phyloP scores from a whole-genome alignment of 805 yeast species.

The Pichia cabralensis region DNA sequence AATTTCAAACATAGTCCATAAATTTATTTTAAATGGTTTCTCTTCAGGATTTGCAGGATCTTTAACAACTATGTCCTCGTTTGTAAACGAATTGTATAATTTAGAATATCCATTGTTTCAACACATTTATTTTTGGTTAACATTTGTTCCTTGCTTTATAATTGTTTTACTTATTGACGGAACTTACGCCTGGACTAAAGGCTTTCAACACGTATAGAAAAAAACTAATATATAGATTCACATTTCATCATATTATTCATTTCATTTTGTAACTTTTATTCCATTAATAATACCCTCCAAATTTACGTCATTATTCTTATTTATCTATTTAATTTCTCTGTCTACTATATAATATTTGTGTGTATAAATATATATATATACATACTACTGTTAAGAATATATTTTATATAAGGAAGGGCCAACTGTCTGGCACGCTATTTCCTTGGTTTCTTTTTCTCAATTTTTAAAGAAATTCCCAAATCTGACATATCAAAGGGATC shows the following conservation, averaged over 20 bases:
- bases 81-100: slow-evolving; percentile 51
- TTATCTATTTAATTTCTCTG: background rate
- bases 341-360: background rate
- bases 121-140: slow-evolving; percentile 41
- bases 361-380: background rate
- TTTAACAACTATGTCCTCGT: slow-evolving; percentile 54
- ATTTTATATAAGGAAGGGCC: background rate
- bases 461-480: slow-evolving; percentile 12
- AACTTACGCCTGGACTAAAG: slow-evolving; percentile 59
- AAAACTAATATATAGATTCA: background rate
- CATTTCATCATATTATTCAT: too few relatives aligned
- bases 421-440: background rate
- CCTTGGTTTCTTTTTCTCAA: slow-evolving; percentile 30
- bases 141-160: slow-evolving; percentile 39
- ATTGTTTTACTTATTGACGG: slow-evolving; percentile 56
- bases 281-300: too few relatives aligned
- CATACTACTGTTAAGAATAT: background rate
- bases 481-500: slow-evolving; percentile 16
- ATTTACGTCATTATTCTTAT: too few relatives aligned
- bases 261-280: too few relatives aligned
- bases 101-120: slow-evolving; percentile 18
- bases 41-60: slow-evolving; percentile 23
- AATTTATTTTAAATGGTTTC: slow-evolving; percentile 17
- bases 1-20: slow-evolving; percentile 10
- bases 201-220: slow-evolving; percentile 16